These are phyloP conservation scores for Kazachstania africana DNA, from an alignment of 805 yeast genomes.

Conservation along the genomic window DNA sequence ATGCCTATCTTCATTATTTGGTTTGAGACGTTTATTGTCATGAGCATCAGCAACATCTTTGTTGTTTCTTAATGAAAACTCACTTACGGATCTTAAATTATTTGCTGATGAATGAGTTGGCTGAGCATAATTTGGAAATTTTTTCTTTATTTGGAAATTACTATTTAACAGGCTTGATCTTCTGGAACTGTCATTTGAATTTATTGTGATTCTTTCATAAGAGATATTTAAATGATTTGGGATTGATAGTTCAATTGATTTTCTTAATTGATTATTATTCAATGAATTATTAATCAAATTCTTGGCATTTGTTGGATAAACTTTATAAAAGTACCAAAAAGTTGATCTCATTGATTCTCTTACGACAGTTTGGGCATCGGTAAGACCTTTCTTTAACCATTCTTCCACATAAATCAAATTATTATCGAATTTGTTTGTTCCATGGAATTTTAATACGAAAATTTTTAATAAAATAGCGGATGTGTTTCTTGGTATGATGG, in stretches of 20 bases:
- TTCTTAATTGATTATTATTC: constrained; percentile 27
- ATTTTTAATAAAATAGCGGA: constrained; percentile 63
- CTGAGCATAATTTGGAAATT: constrained; percentile 24
- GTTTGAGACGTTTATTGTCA: constrained; percentile 2
- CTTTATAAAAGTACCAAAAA: constrained; percentile 55
- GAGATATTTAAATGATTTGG: constrained; percentile 29
- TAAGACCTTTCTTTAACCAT: constrained; percentile 46
- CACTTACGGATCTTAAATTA: constrained; percentile 17
- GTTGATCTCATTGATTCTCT: constrained; percentile 63
- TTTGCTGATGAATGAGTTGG: constrained; percentile 16
- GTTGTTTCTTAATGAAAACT: constrained; percentile 8
- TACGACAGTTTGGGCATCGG: constrained; percentile 73
- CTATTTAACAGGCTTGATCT: constrained; percentile 22
- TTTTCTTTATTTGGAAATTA: constrained; percentile 9
- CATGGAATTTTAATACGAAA: constrained; percentile 39
- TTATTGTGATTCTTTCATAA: constrained; percentile 7
- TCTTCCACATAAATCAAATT: constrained; percentile 30
- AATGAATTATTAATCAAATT: constrained; percentile 22
- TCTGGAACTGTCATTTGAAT: constrained; percentile 33
- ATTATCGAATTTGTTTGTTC: constrained; percentile 27
- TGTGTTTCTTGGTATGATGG: constrained; percentile 55
- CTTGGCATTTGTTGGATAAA: constrained; percentile 44
- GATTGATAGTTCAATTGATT: constrained; percentile 50
- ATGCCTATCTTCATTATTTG: constrained; percentile 3
- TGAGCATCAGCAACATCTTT: too few relatives aligned